A percentile compares a stretch with the other conserved stretches of the same genome.
These are phyloP conservation scores for Thielaviopsis euricoi DNA, from an alignment of 2,329 filamentous ascomycete genomes.

Conservation along the genomic window DNA sequence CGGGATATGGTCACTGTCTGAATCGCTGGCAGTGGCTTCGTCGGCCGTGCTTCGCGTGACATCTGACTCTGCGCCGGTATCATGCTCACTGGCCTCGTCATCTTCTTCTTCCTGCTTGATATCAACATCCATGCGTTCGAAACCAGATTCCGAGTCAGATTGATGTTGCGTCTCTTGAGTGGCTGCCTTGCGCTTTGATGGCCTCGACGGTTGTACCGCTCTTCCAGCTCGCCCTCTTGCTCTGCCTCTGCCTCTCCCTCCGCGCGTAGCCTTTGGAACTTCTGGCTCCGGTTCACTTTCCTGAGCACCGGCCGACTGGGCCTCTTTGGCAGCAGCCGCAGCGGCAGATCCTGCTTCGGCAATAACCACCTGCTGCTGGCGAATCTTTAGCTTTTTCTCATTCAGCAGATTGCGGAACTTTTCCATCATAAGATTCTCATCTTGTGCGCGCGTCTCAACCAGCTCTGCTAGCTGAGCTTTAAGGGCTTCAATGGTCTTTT, in stretches of 20 bases:
- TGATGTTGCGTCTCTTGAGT: constrained; percentile 25
- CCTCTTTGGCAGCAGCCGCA: not conserved
- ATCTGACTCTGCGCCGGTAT: constrained; percentile 17
- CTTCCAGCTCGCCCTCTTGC: not conserved
- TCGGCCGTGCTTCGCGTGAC: constrained; percentile 23
- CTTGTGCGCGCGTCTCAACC: constrained; percentile 44
- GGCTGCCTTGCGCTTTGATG: constrained; percentile 33
- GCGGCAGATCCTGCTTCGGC: not conserved
- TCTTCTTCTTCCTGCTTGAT: constrained; percentile 6
- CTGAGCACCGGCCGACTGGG: not conserved
- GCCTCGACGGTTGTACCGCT: constrained; percentile 22
- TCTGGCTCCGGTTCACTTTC: not conserved
- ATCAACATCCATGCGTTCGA: constrained; percentile 36
- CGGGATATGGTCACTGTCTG: constrained; percentile 22
- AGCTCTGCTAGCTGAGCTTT: constrained; percentile 49
- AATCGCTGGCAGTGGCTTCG: constrained; percentile 23
- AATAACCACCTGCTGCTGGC: constrained; percentile 42
- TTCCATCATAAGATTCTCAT: constrained; percentile 48
- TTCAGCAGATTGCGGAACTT: constrained; percentile 59
- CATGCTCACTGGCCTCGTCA: constrained; percentile 13
- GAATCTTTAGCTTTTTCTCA: constrained; percentile 65
- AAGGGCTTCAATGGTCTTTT: constrained; percentile 40
- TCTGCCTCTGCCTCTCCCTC: not conserved
- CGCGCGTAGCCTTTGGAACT: not conserved
- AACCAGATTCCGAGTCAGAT: constrained; percentile 20